A percentile compares a stretch with the other conserved stretches of the same genome.
Evolutionary conservation across 352 stramenopile genomes (phyloP).

Genomic region (Pythium plurisporium): DNA sequence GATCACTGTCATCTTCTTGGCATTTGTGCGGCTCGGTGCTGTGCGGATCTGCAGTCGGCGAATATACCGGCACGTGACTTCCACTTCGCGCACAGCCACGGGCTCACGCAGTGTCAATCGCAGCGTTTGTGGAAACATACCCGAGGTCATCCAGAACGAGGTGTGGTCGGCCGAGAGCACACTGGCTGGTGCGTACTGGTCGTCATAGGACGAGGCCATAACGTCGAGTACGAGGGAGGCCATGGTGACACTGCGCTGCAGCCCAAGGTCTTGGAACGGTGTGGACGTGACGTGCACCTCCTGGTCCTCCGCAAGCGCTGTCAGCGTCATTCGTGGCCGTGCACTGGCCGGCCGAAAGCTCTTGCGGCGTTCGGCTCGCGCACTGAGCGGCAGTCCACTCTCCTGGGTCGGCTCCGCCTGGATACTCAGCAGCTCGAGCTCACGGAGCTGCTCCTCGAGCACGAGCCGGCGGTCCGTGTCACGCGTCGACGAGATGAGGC

Average conservation of each 20-base stretch:
- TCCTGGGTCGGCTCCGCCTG: slow-evolving; percentile 32
- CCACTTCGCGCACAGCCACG: slow-evolving; percentile 46
- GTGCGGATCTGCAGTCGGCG: slow-evolving; percentile 53
- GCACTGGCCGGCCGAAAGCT: slow-evolving; percentile 66
- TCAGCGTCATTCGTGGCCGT: slow-evolving; percentile 52
- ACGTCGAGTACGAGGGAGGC: slow-evolving; percentile 50
- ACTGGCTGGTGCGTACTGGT: slow-evolving; percentile 39
- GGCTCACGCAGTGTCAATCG: slow-evolving; percentile 57
- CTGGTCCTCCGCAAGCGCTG: slow-evolving; percentile 52
- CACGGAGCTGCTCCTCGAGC: slow-evolving; percentile 64
- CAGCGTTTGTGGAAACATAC: slow-evolving; percentile 72
- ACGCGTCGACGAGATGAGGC: slow-evolving; percentile 65
- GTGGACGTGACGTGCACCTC: slow-evolving; percentile 45
- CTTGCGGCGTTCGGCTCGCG: slow-evolving; percentile 37
- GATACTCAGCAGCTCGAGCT: slow-evolving; percentile 56
- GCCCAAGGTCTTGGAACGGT: slow-evolving; percentile 4
- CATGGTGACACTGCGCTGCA: slow-evolving; percentile 25
- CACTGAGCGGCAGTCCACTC: background rate
- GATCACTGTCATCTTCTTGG: slow-evolving; percentile 24
- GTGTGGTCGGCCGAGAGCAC: slow-evolving; percentile 47
- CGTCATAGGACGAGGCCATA: slow-evolving; percentile 62
- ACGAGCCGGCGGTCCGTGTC: slow-evolving; percentile 47
- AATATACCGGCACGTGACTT: slow-evolving; percentile 66
- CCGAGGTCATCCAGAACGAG: slow-evolving; percentile 66
- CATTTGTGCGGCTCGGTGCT: slow-evolving; percentile 30